Conservation (phyloP, 805 yeast genomes). For the Ogataea methanolica region DNA sequence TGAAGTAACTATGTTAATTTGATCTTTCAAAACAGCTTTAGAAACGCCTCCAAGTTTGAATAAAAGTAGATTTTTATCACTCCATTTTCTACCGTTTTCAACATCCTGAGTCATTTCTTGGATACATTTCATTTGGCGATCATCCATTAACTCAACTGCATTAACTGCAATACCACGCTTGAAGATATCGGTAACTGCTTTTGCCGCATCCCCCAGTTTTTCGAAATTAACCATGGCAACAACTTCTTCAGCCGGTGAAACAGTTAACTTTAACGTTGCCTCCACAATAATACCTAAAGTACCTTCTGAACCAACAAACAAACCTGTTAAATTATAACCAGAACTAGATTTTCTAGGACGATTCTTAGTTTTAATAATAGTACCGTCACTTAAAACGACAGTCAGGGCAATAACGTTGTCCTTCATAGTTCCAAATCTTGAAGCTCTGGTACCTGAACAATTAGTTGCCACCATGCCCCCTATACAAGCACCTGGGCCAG, state of each 20-base stretch:
- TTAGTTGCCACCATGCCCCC: conserved; percentile 78
- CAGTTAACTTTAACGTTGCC: conserved; percentile 63
- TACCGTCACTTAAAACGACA: conserved; percentile 78
- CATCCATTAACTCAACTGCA: conserved; percentile 70
- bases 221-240: conserved; percentile 69
- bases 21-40: conserved; percentile 35
- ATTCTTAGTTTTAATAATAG: conserved; percentile 65
- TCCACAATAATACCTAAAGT: conserved; percentile 74
- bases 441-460: conserved; percentile 79
- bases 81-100: conserved; percentile 19
- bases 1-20: conserved; percentile 39
- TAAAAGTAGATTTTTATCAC: conserved; percentile 36
- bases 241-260: conserved; percentile 58
- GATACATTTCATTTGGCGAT: conserved; percentile 62
- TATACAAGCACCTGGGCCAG: conserved; percentile 75
- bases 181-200: conserved; percentile 58
- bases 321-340: conserved; percentile 70
- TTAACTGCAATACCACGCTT: conserved; percentile 59
- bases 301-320: conserved; percentile 73
- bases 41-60: conserved; percentile 56
- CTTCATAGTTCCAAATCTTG: conserved; percentile 75
- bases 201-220: conserved; percentile 61
- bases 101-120: conserved; percentile 37
- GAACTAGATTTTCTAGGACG: conserved; percentile 77
- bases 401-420: conserved; percentile 66